These are phyloP conservation scores for Solanum etuberosum DNA, from an alignment of 257 asterid genomes.

Conservation along the genomic window DNA sequence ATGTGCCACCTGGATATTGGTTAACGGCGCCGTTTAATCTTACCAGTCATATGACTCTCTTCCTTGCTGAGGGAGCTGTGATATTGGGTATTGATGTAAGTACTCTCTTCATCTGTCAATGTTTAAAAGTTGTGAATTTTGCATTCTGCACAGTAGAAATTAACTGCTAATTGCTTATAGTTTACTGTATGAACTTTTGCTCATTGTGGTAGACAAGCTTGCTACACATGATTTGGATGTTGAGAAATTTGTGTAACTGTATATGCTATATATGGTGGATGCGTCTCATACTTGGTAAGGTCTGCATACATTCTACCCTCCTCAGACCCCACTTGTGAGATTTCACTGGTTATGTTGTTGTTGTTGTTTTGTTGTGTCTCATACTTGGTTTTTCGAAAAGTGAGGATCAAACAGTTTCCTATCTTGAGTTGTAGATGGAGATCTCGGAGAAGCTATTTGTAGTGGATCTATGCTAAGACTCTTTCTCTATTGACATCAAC, in stretches of 20 bases:
- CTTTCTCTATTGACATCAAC: background rate
- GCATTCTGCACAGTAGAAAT: background rate
- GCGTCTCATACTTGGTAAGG: background rate
- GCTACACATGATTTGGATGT: background rate
- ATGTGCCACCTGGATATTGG: conserved; percentile 74
- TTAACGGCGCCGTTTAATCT: conserved; percentile 82
- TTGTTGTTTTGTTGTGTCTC: background rate
- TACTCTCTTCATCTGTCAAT: background rate
- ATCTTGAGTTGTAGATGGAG: background rate
- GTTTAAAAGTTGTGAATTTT: conserved; percentile 6
- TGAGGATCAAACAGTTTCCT: background rate
- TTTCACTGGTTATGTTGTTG: background rate
- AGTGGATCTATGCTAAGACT: background rate
- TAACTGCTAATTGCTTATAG: background rate
- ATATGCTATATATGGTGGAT: background rate
- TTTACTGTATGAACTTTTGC: background rate
- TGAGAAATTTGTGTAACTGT: background rate
- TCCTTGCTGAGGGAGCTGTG: conserved; percentile 69
- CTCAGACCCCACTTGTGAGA: background rate
- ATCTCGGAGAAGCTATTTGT: background rate
- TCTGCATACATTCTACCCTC: background rate
- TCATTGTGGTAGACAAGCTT: background rate
- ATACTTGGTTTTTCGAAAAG: background rate
- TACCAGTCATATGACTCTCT: conserved; percentile 77
- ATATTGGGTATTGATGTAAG: conserved; percentile 72